Evolutionary conservation across 2,329 filamentous ascomycete species (phyloP).

Genomic region (Onygenales sp.): DNA sequence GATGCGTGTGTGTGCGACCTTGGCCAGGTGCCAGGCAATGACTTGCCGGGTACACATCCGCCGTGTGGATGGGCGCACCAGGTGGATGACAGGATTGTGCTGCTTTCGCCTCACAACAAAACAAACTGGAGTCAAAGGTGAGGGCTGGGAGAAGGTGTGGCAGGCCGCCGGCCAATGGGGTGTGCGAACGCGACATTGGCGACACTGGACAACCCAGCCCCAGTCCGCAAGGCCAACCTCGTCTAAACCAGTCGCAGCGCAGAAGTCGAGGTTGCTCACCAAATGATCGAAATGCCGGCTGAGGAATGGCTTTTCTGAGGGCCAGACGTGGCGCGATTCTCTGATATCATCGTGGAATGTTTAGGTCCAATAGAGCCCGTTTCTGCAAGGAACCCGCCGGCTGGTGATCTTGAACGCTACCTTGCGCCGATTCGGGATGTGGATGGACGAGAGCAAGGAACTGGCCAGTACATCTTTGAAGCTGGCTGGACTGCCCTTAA

Average conservation of each 20-base stretch:
- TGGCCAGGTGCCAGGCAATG: not conserved
- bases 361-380: conserved; percentile 5
- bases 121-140: not conserved
- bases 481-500: not conserved
- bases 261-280: conserved; percentile 3
- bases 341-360: conserved; percentile 9
- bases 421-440: not conserved
- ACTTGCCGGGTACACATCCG: conserved; percentile 7
- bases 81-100: conserved; percentile 1
- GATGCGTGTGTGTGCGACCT: not conserved
- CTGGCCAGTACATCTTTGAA: not conserved
- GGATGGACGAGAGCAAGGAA: not conserved
- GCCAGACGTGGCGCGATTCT: conserved; percentile 6
- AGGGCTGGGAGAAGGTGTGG: not conserved
- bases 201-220: not conserved
- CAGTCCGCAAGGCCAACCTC: conserved; percentile 1
- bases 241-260: conserved; percentile 5
- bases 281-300: conserved; percentile 3
- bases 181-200: not conserved
- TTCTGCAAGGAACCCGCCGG: conserved; percentile 11
- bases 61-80: not conserved
- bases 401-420: not conserved
- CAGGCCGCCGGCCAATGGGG: conserved; percentile 2
- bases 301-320: not conserved
- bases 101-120: conserved; percentile 4